Evolutionary conservation across 371 early-diverging fungal genomes (phyloP), one percentile per base, ranked within the genome.

Genomic region (Paramicrosporidium saccamoebae): DNA sequence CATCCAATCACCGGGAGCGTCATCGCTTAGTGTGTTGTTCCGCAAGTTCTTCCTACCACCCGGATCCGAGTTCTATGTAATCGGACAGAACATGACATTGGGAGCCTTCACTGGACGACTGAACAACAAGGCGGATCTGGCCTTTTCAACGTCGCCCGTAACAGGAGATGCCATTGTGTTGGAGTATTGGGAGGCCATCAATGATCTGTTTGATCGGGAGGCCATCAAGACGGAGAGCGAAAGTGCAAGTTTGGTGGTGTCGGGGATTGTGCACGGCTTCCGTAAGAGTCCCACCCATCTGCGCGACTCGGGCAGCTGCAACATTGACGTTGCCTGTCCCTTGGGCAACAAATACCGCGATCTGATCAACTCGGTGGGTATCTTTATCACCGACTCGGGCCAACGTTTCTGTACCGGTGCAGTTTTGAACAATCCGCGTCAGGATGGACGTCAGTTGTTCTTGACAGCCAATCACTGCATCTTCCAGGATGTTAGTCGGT

Each of bases 391-490:
- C 2, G 33, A 45, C 12, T 36, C 37, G 14, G 48, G 48, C 15
- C 46, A 50, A 27, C 39, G 41, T 22, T 52, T 50, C 21, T 52
- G 52, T 24, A 36, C 45, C 6, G 52, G 52, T 4, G 45, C 50
- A 3, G 18, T 52, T 26, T 16, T 52, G 16, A 52, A 52, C 27
- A 52, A 52, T 30, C 37, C 25, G 1, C 35, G 31, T 1, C 37
- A 47, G 10, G 46, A 52, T 26, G 52, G 52, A 14, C 38, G 41
- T 9, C 52, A 51, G 23, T 28, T 49, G 3, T 34, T 50, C 22
- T 24, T 52, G 20, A 52, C 52, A 0, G 52, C 52, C 0, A 29
- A 44, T 23, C 52, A 52, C 20, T 52, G 52, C 19, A 18, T 37
- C 0, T 41, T 29, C 14, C 5, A 27, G 7, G 37, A 48, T 19